These are phyloP conservation scores for Rhodomyrtus tomentosa DNA, from an alignment of 345 rosid species.

Conservation along the genomic window DNA sequence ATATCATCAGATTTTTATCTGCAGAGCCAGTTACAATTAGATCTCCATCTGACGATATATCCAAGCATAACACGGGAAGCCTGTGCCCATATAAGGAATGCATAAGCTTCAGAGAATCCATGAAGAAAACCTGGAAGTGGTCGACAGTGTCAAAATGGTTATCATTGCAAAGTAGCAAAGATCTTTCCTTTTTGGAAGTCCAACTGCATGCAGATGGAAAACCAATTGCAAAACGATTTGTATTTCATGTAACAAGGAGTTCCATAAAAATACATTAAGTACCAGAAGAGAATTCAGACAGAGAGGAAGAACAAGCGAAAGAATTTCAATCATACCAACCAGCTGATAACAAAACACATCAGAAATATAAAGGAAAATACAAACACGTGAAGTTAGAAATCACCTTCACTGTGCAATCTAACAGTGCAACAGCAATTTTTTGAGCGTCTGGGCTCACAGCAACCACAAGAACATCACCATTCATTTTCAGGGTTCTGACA, in stretches of 20 bases:
- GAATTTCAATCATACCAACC: neutral
- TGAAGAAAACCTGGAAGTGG: conserved; percentile 63
- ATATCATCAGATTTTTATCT: conserved; percentile 88
- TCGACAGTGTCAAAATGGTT: neutral
- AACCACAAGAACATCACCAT: conserved; percentile 83
- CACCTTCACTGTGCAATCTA: conserved; percentile 96
- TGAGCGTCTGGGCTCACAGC: conserved; percentile 85
- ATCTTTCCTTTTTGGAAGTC: neutral
- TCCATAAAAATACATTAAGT: neutral
- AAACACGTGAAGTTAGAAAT: neutral
- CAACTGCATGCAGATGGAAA: neutral
- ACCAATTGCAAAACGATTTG: neutral
- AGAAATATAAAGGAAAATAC: neutral
- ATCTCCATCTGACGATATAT: conserved; percentile 94
- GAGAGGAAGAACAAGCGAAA: neutral
- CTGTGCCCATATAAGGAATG: conserved; percentile 86
- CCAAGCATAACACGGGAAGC: conserved; percentile 90
- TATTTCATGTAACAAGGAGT: neutral
- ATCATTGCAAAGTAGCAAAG: neutral
- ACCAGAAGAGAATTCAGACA: neutral
- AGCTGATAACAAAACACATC: neutral
- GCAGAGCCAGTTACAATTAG: conserved; percentile 91
- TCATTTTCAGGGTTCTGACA: conserved; percentile 78
- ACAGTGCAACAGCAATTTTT: conserved; percentile 81
- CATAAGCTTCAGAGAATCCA: conserved; percentile 85